Percentiles rank a stretch among this genome's conserved stretches.
Evolutionary conservation across 805 yeast genomes (phyloP).

Genomic region (Torulaspora indica): DNA sequence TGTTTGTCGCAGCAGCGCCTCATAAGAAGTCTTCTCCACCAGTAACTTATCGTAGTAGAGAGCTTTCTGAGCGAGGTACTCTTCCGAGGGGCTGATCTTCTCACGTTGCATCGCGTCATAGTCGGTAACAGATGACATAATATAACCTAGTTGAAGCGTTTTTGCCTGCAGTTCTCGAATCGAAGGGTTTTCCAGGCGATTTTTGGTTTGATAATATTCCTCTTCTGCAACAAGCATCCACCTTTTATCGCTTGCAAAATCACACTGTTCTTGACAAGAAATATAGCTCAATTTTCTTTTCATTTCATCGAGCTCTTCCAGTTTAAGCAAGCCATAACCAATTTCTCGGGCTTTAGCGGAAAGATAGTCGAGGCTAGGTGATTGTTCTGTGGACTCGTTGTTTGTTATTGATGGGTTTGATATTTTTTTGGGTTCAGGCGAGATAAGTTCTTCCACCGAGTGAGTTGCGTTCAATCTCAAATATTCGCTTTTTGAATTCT

Average conservation of each 20-base stretch:
- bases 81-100: conserved; percentile 9
- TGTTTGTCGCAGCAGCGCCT: neutral
- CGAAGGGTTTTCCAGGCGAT: conserved; percentile 15
- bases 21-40: conserved; percentile 6
- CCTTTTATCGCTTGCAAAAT: conserved; percentile 6
- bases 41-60: conserved; percentile 3
- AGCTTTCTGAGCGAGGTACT: conserved; percentile 16
- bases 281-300: conserved; percentile 7
- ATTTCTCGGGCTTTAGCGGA: conserved; percentile 11
- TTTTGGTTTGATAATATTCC: conserved; percentile 13
- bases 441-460: no score
- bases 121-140: conserved; percentile 5
- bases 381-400: conserved; percentile 5
- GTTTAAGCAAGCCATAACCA: conserved; percentile 16
- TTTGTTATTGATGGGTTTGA: no score
- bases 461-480: conserved; percentile 2
- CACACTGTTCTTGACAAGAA: conserved; percentile 22
- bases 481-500: conserved; percentile 16
- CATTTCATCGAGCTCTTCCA: conserved; percentile 8
- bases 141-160: conserved; percentile 1
- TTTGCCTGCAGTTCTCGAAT: conserved; percentile 11
- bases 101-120: conserved; percentile 4
- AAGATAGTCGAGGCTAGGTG: conserved; percentile 16
- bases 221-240: conserved; percentile 16
- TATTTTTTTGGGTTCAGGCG: no score